Evolutionary conservation across 371 early-diverging fungal genomes (phyloP).

Genomic region (Zychaea mexicana): DNA sequence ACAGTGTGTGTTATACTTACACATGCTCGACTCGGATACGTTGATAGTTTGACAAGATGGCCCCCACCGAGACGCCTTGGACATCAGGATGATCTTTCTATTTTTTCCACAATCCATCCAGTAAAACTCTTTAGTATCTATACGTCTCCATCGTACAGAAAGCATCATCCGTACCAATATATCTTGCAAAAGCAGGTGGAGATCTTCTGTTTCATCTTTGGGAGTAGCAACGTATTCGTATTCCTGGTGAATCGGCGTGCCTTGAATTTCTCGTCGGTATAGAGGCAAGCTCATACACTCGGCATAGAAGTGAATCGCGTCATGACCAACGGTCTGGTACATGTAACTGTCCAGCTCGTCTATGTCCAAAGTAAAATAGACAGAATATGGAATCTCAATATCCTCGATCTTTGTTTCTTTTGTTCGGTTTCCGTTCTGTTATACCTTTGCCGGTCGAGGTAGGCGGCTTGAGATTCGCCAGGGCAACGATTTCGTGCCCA

Average conservation of each 20-base stretch:
- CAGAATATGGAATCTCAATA: neutral
- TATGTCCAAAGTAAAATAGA: no score
- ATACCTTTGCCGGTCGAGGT: constrained; percentile 62
- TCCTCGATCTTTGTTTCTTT: neutral
- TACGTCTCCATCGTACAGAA: neutral
- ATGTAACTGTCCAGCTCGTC: constrained; percentile 98
- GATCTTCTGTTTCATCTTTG: constrained; percentile 98
- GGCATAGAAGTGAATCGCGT: constrained; percentile 82
- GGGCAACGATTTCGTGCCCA: constrained; percentile 93
- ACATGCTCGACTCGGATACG: constrained; percentile 96
- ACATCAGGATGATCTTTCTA: constrained; percentile 77
- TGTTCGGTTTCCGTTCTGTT: neutral
- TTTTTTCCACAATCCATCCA: neutral
- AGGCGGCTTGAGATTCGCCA: constrained; percentile 94
- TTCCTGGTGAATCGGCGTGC: constrained; percentile 69
- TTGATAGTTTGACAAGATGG: constrained; percentile 98
- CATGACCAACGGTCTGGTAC: constrained; percentile 99
- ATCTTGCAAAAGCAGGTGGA: constrained; percentile 74
- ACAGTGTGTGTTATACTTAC: constrained; percentile 41
- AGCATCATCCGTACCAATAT: constrained; percentile 64
- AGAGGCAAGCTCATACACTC: constrained; percentile 93
- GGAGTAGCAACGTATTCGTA: constrained; percentile 66
- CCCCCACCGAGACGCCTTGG: constrained; percentile 95
- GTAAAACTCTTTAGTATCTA: neutral
- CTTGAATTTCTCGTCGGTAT: constrained; percentile 79